Percentiles rank a stretch among this genome's conserved stretches.
Conservation (phyloP, 345 rosid species). For the Ailanthus altissimus region DNA sequence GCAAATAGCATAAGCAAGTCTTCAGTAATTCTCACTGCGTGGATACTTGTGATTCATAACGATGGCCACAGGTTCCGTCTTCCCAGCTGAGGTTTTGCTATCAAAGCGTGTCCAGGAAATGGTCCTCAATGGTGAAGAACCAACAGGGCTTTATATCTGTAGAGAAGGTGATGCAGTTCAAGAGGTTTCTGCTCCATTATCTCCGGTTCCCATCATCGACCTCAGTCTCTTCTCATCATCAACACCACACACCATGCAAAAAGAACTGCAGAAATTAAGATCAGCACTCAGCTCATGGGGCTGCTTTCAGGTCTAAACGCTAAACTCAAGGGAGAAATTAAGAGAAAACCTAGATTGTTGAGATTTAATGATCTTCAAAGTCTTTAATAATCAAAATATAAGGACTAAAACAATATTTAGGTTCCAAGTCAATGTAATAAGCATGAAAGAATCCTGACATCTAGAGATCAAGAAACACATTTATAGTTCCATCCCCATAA, state of each 20-base stretch:
- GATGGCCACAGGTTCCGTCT: constrained; percentile 30
- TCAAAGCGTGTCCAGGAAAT: constrained; percentile 46
- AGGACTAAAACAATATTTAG: background rate
- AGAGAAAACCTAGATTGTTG: background rate
- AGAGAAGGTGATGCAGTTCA: constrained; percentile 26
- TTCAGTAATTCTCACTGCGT: background rate
- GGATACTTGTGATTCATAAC: background rate
- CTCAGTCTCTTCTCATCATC: constrained; percentile 38
- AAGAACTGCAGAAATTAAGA: constrained; percentile 40
- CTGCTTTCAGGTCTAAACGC: constrained; percentile 44
- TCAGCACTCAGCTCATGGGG: constrained; percentile 55
- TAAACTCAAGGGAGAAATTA: background rate
- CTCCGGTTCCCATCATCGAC: constrained; percentile 41
- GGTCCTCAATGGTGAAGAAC: constrained; percentile 36
- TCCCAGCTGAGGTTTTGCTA: constrained; percentile 37
- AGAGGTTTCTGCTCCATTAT: constrained; percentile 26
- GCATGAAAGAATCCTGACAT: background rate
- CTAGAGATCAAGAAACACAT: background rate
- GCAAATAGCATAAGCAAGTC: background rate
- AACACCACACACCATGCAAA: constrained; percentile 7
- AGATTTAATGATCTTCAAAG: background rate
- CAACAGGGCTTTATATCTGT: constrained; percentile 28
- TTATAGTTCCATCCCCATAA: background rate
- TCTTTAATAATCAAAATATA: background rate
- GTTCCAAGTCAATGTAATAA: background rate